Conservation (phyloP, 768 basidiomycete genomes). For the Lentinula aciculospora region DNA sequence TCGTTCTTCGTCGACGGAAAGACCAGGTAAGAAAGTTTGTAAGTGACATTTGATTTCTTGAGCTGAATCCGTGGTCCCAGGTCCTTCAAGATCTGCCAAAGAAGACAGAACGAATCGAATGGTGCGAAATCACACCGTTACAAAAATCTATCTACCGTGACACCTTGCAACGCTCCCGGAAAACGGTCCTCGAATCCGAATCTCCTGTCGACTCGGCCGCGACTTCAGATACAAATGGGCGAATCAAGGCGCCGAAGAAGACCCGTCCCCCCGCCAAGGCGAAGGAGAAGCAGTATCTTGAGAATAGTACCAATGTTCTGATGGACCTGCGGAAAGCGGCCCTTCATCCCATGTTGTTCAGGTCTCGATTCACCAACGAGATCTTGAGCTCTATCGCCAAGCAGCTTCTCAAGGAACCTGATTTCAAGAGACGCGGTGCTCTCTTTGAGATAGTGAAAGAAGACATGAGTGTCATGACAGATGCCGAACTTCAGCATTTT, state of each 20-base stretch:
- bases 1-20: conserved; percentile 94
- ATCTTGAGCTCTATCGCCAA: conserved; percentile 70
- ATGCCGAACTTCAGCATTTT: conserved; percentile 89
- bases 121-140: conserved; percentile 86
- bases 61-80: conserved; percentile 28
- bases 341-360: conserved; percentile 94
- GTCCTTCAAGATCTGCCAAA: conserved; percentile 90
- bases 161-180: conserved; percentile 77
- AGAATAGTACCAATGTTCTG: conserved; percentile 88
- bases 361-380: conserved; percentile 76
- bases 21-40: conserved; percentile 62
- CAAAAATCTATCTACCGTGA: conserved; percentile 85
- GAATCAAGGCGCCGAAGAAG: conserved; percentile 32
- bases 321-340: conserved; percentile 98
- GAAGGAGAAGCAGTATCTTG: conserved; percentile 64
- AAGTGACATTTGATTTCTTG: neutral
- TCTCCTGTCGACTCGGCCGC: conserved; percentile 14
- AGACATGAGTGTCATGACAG: conserved; percentile 98
- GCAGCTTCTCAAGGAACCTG: conserved; percentile 83
- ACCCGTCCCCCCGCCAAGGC: conserved; percentile 24
- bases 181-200: conserved; percentile 58
- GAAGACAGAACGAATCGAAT: conserved; percentile 90
- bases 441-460: conserved; percentile 86
- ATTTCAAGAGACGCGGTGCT: conserved; percentile 81
- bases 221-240: conserved; percentile 17